Percentiles rank a stretch among this genome's conserved stretches.
Evolutionary conservation across 2,329 filamentous ascomycete genomes (phyloP).

Genomic region (Exophiala spinifera): DNA sequence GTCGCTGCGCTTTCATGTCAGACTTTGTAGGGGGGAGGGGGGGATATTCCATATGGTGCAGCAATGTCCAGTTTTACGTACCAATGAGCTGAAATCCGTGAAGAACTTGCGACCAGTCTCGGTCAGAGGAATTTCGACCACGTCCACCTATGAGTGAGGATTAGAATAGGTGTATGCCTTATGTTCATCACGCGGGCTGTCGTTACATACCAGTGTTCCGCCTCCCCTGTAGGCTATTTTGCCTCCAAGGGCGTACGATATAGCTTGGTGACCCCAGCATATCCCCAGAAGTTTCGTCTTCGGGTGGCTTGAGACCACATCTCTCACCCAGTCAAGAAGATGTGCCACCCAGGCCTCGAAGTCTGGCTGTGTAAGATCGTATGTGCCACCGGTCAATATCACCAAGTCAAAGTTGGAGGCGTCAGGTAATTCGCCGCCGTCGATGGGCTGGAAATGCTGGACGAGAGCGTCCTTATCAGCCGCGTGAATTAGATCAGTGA

Average conservation of each 20-base stretch:
- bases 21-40: background rate
- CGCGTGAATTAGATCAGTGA: background rate
- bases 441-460: slow-evolving; percentile 7
- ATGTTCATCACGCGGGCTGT: background rate
- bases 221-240: slow-evolving; percentile 2
- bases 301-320: slow-evolving; percentile 32
- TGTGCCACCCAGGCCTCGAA: slow-evolving; percentile 45
- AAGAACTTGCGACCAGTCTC: slow-evolving; percentile 41
- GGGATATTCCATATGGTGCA: too few relatives aligned
- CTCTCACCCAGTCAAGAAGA: slow-evolving; percentile 41
- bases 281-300: slow-evolving; percentile 38
- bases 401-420: slow-evolving; percentile 5
- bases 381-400: slow-evolving; percentile 11
- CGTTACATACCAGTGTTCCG: background rate
- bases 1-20: slow-evolving; percentile 26
- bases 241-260: slow-evolving; percentile 32
- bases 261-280: slow-evolving; percentile 49
- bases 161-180: background rate
- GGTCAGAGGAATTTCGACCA: slow-evolving; percentile 35
- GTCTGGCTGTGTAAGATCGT: slow-evolving; percentile 5
- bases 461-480: slow-evolving; percentile 1
- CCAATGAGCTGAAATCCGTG: slow-evolving; percentile 20
- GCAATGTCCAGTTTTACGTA: too few relatives aligned
- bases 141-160: background rate
- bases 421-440: slow-evolving; percentile 8